These are phyloP conservation scores for Eremothecium cymbalariae DNA, from an alignment of 1,139 yeast genomes.

Conservation along the genomic window DNA sequence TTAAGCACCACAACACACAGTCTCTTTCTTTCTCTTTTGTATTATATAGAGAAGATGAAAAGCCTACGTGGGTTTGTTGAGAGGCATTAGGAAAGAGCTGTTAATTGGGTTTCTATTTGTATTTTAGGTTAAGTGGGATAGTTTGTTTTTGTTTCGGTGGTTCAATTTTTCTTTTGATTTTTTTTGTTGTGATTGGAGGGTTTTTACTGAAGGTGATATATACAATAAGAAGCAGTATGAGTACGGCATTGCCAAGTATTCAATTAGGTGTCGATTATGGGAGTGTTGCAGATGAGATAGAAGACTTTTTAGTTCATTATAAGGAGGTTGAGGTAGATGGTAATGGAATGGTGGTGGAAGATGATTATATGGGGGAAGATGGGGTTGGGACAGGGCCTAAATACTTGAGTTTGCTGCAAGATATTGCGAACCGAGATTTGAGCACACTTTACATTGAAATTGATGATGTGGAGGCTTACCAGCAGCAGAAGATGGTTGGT, in stretches of 20 bases:
- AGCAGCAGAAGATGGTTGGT: conserved; percentile 1
- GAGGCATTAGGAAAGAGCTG: too few species aligned
- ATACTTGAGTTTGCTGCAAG: conserved; percentile 67
- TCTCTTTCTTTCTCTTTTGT: too few species aligned
- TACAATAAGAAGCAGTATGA: conserved; percentile 1
- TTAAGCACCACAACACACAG: too few species aligned
- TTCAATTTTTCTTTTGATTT: neutral
- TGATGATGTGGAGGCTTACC: conserved; percentile 51
- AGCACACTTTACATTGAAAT: conserved; percentile 65
- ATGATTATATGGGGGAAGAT: conserved; percentile 20
- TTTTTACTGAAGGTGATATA: too few species aligned
- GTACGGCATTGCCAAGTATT: conserved; percentile 19
- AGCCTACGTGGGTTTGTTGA: too few species aligned
- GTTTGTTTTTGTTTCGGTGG: too few species aligned
- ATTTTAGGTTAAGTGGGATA: too few species aligned
- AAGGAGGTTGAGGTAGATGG: conserved; percentile 34
- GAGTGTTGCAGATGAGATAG: conserved; percentile 43
- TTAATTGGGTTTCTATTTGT: too few species aligned
- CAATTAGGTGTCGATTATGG: conserved; percentile 57
- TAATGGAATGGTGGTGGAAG: conserved; percentile 31
- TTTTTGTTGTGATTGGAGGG: neutral
- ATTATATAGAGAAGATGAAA: too few species aligned
- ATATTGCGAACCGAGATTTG: conserved; percentile 73
- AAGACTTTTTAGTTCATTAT: conserved; percentile 54
- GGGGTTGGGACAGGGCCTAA: conserved; percentile 50